Conservation (phyloP, 306 rosid genomes). For the Vicia faba region DNA sequence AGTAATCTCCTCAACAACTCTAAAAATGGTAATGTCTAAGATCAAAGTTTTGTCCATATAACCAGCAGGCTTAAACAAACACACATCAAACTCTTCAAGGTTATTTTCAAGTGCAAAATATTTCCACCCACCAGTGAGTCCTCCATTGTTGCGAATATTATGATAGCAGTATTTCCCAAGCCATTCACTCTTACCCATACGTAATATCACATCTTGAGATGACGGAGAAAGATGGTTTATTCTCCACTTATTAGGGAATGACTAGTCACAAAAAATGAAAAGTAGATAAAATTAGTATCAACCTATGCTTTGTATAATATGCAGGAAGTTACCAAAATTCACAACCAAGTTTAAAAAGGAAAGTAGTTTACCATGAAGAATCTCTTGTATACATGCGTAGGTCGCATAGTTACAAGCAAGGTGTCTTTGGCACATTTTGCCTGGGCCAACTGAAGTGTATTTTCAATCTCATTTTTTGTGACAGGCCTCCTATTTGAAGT, state of each 20-base stretch:
- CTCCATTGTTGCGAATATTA: constrained; percentile 45
- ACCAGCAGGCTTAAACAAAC: constrained; percentile 53
- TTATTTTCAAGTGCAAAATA: constrained; percentile 57
- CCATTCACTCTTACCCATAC: constrained; percentile 50
- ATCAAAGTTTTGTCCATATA: constrained; percentile 15
- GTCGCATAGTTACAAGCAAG: constrained; percentile 55
- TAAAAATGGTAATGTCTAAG: constrained; percentile 58
- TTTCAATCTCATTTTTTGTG: constrained; percentile 47
- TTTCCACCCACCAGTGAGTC: constrained; percentile 70
- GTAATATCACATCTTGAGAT: constrained; percentile 58
- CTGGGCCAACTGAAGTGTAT: constrained; percentile 47
- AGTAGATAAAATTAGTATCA: constrained; percentile 1
- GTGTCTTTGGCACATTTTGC: constrained; percentile 42
- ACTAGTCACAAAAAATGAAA: constrained; percentile 36
- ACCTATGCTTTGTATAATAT: background rate
- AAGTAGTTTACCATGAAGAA: constrained; percentile 60
- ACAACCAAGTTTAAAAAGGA: constrained; percentile 16
- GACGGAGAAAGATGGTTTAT: constrained; percentile 21
- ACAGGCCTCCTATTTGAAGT: constrained; percentile 66
- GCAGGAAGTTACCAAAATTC: background rate
- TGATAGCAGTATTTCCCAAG: constrained; percentile 42
- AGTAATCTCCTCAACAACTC: constrained; percentile 53
- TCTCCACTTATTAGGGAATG: constrained; percentile 51
- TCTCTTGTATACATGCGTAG: constrained; percentile 66
- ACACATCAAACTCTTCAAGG: constrained; percentile 69